Base-by-base conservation (phyloP, 441 rosid species). In the Geranium incanum region DNA sequence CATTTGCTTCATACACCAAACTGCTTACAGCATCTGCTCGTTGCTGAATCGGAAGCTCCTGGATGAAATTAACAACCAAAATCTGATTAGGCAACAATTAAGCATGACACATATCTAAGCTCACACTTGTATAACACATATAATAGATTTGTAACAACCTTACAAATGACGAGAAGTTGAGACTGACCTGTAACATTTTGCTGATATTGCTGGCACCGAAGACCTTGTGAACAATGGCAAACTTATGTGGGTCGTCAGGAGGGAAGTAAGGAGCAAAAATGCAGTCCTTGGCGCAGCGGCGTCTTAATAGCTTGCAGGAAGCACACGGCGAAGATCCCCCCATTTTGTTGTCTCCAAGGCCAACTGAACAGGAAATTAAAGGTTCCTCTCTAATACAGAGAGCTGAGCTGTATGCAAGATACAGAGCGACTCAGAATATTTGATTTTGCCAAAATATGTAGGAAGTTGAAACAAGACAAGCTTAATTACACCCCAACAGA, bases 261-360 rank as follows among this genome's bases (percentile, higher is more conserved):
- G 97, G 97, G 83, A 93, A 93, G 78, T 91, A 93, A 72, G 98
- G 98, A 4, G 97, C 94, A 71, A 93, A 93, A 72, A 93, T 82
- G 79, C 98, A 93, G 76, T 91, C 96, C 75, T 88, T 86, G 59
- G 89, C 89, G 71, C 98, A 93, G 19, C 98, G 90, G 33, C 98
- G 87, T 72, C 97, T 78, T 62, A 91, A 76, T 67, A 93, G 76
- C 77, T 91, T 93, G 86, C 98, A 93, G n/a, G 96, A 88, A 0
- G 98, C 98, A 72, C 98, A 93, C 36, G 98, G 98, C 3, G 98
- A 89, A 66, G 91, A 81, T 43, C 93, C 90, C 0, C 78, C 89
- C 89, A 85, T 86, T 5, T 69, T 57, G 59, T 37, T 21, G 55
- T 50, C 64, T 62, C 28, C 3, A 5, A 5, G 41, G 41, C 21